Base-by-base conservation (phyloP, 208 protist genomes). In the Acanthamoeba sp. region DNA sequence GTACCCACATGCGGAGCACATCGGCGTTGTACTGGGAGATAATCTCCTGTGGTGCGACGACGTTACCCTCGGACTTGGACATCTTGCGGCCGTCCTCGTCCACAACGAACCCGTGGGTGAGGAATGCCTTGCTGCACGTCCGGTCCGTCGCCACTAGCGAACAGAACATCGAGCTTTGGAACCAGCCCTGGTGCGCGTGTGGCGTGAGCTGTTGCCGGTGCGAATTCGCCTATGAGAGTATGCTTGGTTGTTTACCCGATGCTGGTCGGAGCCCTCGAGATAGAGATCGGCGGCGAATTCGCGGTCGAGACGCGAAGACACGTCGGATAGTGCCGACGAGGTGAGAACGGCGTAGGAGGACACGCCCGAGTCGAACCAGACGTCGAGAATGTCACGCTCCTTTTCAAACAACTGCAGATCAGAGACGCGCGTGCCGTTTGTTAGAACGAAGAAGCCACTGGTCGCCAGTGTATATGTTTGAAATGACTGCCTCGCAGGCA, bases 101-200 rank as follows among this genome's bases (percentile, higher is more conserved):
- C 38, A 87, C 78, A 7, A 87, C 38, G 42, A 87, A 87, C 12
- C 78, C 78, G 48, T 87, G 78, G 20, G 78, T 87, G 38, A 87
- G 48, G 78, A 87, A 59, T 7, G 78, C 48, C 48, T 87, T 87
- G 32, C 38, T 57, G 32, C 42, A 57, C 20, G 78, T 34, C 7
- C 48, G 78, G 24, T 57, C 78, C 34, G 78, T 87, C 78, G 78
- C 48, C 42, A 87, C 78, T 20, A 87, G 38, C 48, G 78, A 87
- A 32, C 78, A 87, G 38, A 87, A 57, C 78, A 87, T 59, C 38
- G 78, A 87, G 42, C 78, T 87, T 34, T 87, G 78, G 24, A 87
- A 87, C 78, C 78, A 87, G 0, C 78, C 78, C 66, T 76, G 66
- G 48, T 62, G 55, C 55, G 18, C 0, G 24, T 62, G 55, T 5